phyloP scores from a whole-genome alignment of 768 basidiomycete species.

The Cystobasidium onofrii region DNA sequence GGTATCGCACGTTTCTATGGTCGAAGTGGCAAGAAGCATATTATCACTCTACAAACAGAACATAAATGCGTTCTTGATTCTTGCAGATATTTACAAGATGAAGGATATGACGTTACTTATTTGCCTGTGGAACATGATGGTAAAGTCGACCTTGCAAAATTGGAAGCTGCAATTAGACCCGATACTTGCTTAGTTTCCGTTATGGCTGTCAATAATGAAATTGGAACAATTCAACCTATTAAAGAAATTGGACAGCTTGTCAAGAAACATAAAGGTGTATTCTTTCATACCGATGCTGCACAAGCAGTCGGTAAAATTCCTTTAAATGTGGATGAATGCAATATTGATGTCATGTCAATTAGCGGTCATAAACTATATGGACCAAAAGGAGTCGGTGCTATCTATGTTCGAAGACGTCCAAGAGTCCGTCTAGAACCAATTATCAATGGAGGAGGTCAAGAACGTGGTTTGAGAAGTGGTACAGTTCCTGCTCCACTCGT shows the following conservation, averaged over 20 bases:
- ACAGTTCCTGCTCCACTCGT: constrained; percentile 79
- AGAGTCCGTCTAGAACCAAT: constrained; percentile 91
- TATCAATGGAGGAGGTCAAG: constrained; percentile 91
- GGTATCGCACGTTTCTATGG: constrained; percentile 84
- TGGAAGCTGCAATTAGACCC: constrained; percentile 81
- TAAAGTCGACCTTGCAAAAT: constrained; percentile 63
- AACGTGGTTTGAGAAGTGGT: constrained; percentile 88
- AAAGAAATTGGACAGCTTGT: constrained; percentile 83
- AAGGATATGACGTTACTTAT: constrained; percentile 96
- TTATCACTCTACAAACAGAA: constrained; percentile 56
- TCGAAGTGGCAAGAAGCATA: constrained; percentile 63
- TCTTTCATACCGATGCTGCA: constrained; percentile 95
- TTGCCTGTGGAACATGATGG: constrained; percentile 87
- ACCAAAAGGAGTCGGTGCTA: constrained; percentile 90
- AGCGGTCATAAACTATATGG: constrained; percentile 98
- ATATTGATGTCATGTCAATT: constrained; percentile 90
- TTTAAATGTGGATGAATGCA: constrained; percentile 87
- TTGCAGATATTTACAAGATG: constrained; percentile 85
- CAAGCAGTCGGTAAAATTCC: constrained; percentile 79
- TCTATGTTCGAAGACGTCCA: constrained; percentile 85
- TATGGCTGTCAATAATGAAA: constrained; percentile 99
- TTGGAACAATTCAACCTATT: constrained; percentile 93
- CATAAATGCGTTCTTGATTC: constrained; percentile 99
- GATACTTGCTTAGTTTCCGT: constrained; percentile 81
- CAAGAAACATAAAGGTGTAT: constrained; percentile 77